Percentiles rank a stretch among this genome's conserved stretches.
Conservation (phyloP, 2,329 filamentous ascomycete genomes). For the Calonectria multiphialidica region DNA sequence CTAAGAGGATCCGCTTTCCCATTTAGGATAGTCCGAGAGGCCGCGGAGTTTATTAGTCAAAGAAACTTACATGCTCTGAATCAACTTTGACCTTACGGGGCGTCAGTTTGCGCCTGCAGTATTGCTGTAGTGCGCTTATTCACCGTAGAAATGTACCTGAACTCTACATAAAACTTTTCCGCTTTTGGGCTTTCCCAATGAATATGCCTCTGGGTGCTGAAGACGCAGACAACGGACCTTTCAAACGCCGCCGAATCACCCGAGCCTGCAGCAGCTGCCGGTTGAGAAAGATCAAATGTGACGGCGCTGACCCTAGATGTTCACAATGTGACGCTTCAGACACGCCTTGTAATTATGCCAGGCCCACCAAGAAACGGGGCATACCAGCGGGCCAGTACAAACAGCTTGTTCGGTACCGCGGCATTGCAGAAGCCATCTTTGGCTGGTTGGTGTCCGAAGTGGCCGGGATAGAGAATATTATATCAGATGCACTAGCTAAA, state of each 20-base stretch:
- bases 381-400: background rate
- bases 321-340: background rate
- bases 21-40: too few species aligned
- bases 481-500: background rate
- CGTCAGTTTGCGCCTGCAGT: too few species aligned
- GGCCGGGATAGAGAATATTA: background rate
- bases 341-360: background rate
- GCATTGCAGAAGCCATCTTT: background rate
- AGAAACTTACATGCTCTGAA: too few species aligned
- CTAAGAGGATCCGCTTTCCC: too few species aligned
- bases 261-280: background rate
- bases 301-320: background rate
- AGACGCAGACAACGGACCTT: too few species aligned
- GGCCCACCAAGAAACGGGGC: background rate
- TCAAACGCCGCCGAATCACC: background rate
- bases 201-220: background rate
- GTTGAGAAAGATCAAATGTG: background rate
- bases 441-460: background rate
- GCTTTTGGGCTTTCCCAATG: background rate
- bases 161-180: too few species aligned
- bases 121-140: too few species aligned
- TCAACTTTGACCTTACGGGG: too few species aligned
- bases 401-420: background rate
- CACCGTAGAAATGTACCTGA: too few species aligned
- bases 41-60: too few species aligned